Evolutionary conservation across 495 filamentous ascomycete genomes (phyloP).

Genomic region (Apiosordaria backusii): DNA sequence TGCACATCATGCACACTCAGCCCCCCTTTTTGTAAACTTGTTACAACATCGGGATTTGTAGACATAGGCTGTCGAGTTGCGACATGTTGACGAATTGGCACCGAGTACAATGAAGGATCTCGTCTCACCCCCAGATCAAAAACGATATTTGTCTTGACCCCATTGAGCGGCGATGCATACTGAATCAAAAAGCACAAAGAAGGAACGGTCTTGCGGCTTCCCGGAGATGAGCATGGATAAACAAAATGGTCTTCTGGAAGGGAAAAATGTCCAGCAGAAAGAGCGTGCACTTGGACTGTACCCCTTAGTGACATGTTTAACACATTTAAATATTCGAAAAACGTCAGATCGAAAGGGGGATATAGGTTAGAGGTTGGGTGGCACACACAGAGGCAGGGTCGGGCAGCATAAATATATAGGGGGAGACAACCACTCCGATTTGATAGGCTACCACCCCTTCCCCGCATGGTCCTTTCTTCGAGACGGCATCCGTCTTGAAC

Average conservation of each 20-base stretch:
- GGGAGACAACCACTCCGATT: not conserved
- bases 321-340: too few relatives aligned
- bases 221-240: slow-evolving; percentile 20
- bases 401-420: too few relatives aligned
- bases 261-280: slow-evolving; percentile 41
- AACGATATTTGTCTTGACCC: slow-evolving; percentile 30
- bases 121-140: slow-evolving; percentile 43
- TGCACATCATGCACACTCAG: slow-evolving; percentile 38
- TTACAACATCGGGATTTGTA: slow-evolving; percentile 34
- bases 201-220: slow-evolving; percentile 26
- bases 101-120: slow-evolving; percentile 30
- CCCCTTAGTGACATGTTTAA: too few relatives aligned
- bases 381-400: too few relatives aligned
- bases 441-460: slow-evolving; percentile 24
- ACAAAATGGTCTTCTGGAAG: slow-evolving; percentile 43
- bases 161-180: slow-evolving; percentile 17
- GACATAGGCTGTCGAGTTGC: slow-evolving; percentile 34
- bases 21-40: slow-evolving; percentile 30
- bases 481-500: not conserved
- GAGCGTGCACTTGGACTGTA: slow-evolving; percentile 46
- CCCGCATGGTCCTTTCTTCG: slow-evolving; percentile 36
- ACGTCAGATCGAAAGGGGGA: too few relatives aligned
- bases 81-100: slow-evolving; percentile 35
- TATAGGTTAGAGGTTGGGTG: too few relatives aligned
- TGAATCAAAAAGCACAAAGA: slow-evolving; percentile 40